phyloP scores from a whole-genome alignment of 31 red algal species.

The Bonnemaisonia californica region DNA sequence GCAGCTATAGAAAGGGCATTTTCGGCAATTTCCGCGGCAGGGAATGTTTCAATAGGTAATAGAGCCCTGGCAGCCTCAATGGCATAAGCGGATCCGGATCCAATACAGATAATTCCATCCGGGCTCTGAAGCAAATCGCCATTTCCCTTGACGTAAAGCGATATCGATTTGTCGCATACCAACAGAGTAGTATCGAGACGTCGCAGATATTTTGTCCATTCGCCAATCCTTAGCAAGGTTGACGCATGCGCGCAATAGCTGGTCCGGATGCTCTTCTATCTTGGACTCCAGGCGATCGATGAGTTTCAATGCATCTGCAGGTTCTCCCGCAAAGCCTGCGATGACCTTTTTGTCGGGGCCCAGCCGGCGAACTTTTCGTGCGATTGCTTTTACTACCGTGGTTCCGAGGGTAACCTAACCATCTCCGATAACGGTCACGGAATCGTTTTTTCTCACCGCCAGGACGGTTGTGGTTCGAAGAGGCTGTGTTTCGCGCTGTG shows the following conservation, averaged over 20 bases:
- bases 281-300: constrained; percentile 88
- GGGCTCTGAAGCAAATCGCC: constrained; percentile 85
- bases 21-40: constrained; percentile 76
- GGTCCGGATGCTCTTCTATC: constrained; percentile 84
- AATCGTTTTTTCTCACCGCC: constrained; percentile 63
- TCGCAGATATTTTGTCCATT: constrained; percentile 82
- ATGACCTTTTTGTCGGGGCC: constrained; percentile 72
- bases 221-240: constrained; percentile 91
- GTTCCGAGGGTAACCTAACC: constrained; percentile 81
- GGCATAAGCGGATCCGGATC: constrained; percentile 75
- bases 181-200: constrained; percentile 76
- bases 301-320: constrained; percentile 84
- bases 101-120: constrained; percentile 86
- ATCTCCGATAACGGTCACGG: constrained; percentile 81
- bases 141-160: constrained; percentile 78
- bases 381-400: constrained; percentile 87
- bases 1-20: constrained; percentile 81
- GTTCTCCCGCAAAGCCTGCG: constrained; percentile 89
- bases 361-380: constrained; percentile 84
- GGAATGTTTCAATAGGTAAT: constrained; percentile 42
- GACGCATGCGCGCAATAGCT: constrained; percentile 87
- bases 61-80: constrained; percentile 84
- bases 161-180: constrained; percentile 69
- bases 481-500: neutral
- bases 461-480: constrained; percentile 61